A percentile compares a stretch with the other conserved stretches of the same genome.
These are phyloP conservation scores for Backusella mclennaniae DNA, from an alignment of 192 early-diverging fungal species.

Conservation along the genomic window DNA sequence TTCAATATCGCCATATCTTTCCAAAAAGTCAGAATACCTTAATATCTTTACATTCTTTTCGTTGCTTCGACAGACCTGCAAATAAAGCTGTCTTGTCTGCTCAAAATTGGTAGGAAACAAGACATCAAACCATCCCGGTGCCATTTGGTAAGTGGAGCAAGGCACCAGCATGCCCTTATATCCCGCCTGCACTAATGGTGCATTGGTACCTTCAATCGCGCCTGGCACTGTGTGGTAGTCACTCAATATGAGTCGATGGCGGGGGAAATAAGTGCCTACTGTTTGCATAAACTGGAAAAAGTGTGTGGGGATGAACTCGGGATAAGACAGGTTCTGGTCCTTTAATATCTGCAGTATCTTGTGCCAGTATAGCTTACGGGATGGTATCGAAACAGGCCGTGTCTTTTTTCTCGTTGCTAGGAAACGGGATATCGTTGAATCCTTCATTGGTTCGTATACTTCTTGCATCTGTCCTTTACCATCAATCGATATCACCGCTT, in stretches of 20 bases:
- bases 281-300: slow-evolving; percentile 69
- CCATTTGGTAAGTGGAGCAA: slow-evolving; percentile 91
- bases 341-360: slow-evolving; percentile 58
- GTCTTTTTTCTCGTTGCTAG: slow-evolving; percentile 56
- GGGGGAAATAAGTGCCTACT: slow-evolving; percentile 79
- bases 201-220: slow-evolving; percentile 73
- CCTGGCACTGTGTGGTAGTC: slow-evolving; percentile 88
- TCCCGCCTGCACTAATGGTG: slow-evolving; percentile 93
- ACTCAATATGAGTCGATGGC: slow-evolving; percentile 84
- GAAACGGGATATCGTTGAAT: slow-evolving; percentile 74
- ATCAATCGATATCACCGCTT: slow-evolving; percentile 81
- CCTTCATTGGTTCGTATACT: slow-evolving; percentile 74
- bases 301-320: slow-evolving; percentile 92
- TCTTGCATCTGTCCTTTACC: slow-evolving; percentile 83
- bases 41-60: slow-evolving; percentile 56
- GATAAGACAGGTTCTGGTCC: slow-evolving; percentile 46
- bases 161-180: slow-evolving; percentile 90
- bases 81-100: slow-evolving; percentile 74
- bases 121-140: slow-evolving; percentile 97
- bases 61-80: slow-evolving; percentile 50
- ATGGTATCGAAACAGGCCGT: slow-evolving; percentile 45
- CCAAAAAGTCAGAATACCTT: slow-evolving; percentile 78
- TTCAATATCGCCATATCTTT: slow-evolving; percentile 71
- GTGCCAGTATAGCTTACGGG: slow-evolving; percentile 61
- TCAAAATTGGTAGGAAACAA: slow-evolving; percentile 99